A percentile compares a stretch with the other conserved stretches of the same genome.
Evolutionary conservation across 257 asterid genomes (phyloP).

Genomic region (Nyctanthes arbortristis): DNA sequence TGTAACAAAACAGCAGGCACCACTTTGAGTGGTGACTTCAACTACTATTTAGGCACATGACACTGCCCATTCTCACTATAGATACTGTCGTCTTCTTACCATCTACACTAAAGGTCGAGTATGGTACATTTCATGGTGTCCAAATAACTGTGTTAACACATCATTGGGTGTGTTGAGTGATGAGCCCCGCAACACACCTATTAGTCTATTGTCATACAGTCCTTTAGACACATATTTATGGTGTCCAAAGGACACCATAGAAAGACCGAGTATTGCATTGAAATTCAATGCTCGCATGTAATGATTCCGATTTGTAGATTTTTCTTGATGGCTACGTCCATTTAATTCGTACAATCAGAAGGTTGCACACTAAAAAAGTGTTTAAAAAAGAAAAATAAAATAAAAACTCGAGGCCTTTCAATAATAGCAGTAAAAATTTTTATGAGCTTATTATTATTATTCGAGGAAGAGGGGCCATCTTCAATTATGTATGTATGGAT

Average conservation of each 20-base stretch:
- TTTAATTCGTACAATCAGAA: neutral
- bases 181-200: too few relatives aligned
- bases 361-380: neutral
- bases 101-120: too few relatives aligned
- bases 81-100: neutral
- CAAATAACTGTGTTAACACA: too few relatives aligned
- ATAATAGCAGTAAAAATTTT: neutral
- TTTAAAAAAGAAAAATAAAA: too few relatives aligned
- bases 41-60: conserved; percentile 9
- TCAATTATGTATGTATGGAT: neutral
- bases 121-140: too few relatives aligned
- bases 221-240: too few relatives aligned
- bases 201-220: too few relatives aligned
- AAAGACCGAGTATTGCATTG: too few relatives aligned
- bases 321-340: neutral
- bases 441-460: too few relatives aligned
- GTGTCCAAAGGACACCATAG: too few relatives aligned
- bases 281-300: neutral
- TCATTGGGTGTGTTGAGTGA: too few relatives aligned
- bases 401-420: too few relatives aligned
- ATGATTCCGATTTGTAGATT: neutral
- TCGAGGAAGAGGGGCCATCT: neutral
- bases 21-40: conserved; percentile 9
- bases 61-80: neutral
- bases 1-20: neutral